phyloP scores from a whole-genome alignment of 1,284 basidiomycete species.

The Melanopsichium pennsylvanicum region DNA sequence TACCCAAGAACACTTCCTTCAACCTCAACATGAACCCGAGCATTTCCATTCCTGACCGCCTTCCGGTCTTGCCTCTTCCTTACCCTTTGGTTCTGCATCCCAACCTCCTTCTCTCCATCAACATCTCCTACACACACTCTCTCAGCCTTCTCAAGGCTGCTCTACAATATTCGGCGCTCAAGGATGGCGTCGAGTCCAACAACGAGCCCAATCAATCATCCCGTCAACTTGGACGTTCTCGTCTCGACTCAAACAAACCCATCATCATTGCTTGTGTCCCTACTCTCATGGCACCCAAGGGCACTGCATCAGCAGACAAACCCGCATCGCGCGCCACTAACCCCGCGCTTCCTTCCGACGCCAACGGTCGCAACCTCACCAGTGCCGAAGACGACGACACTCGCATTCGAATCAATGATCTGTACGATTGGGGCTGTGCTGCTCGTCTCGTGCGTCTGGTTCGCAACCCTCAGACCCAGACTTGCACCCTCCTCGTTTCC shows the following conservation, averaged over 20 bases:
- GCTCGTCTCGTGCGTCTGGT: conserved; percentile 61
- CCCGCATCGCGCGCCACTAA: conserved; percentile 36
- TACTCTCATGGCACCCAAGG: conserved; percentile 44
- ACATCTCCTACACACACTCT: conserved; percentile 59
- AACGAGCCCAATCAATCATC: conserved; percentile 17
- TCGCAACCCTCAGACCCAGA: conserved; percentile 58
- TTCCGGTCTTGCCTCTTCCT: conserved; percentile 60
- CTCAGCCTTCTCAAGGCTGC: conserved; percentile 63
- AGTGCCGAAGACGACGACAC: conserved; percentile 36
- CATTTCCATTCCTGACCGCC: conserved; percentile 52
- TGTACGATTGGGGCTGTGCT: conserved; percentile 60
- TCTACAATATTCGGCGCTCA: conserved; percentile 46
- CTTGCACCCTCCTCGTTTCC: conserved; percentile 60
- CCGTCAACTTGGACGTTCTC: conserved; percentile 15
- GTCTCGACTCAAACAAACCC: conserved; percentile 39
- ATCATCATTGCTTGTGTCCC: conserved; percentile 61
- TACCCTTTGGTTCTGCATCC: conserved; percentile 64
- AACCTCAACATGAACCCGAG: conserved; percentile 29
- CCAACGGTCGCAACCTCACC: conserved; percentile 26
- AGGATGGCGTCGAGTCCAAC: conserved; percentile 29
- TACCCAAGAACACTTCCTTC: too few relatives aligned
- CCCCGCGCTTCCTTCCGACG: conserved; percentile 33
- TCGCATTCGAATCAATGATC: conserved; percentile 48
- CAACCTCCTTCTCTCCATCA: conserved; percentile 60
- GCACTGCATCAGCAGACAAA: conserved; percentile 43